Conservation (phyloP, 192 early-diverging fungal species). For the Coemansia reversa region DNA sequence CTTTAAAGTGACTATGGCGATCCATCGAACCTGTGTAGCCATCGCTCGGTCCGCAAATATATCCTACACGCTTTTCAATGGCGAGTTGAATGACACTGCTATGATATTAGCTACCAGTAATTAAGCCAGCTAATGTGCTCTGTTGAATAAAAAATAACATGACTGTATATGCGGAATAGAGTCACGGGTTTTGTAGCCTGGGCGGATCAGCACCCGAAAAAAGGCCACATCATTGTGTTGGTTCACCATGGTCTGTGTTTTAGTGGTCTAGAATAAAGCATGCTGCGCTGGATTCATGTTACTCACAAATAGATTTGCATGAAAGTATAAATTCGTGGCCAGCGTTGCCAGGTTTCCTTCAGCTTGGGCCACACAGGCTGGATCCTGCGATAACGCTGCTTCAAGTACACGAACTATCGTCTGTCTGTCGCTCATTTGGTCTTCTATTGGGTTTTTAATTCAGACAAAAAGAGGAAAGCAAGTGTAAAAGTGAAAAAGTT, state of each 20-base stretch:
- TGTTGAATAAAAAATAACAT: no score
- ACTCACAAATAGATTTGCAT: conserved; percentile 65
- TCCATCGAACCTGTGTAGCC: conserved; percentile 64
- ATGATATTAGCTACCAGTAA: no score
- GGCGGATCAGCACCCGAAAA: no score
- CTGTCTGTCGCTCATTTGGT: conserved; percentile 20
- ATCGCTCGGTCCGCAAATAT: conserved; percentile 71
- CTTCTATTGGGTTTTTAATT: neutral
- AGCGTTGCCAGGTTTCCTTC: conserved; percentile 65
- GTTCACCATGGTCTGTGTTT: no score
- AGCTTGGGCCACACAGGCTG: conserved; percentile 59
- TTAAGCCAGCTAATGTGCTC: no score
- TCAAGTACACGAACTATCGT: conserved; percentile 53
- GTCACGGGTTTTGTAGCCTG: no score
- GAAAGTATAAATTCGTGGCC: conserved; percentile 59
- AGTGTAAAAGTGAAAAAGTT: neutral
- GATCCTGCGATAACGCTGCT: conserved; percentile 70
- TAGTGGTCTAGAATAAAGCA: no score
- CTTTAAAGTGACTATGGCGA: conserved; percentile 81
- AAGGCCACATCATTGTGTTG: no score
- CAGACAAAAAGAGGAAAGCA: neutral
- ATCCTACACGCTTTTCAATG: conserved; percentile 21
- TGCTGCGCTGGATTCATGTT: no score
- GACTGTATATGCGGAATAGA: no score
- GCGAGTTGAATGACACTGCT: no score